phyloP scores from a whole-genome alignment of 2,329 filamentous ascomycete genomes.

The Ceratocystis destructans region DNA sequence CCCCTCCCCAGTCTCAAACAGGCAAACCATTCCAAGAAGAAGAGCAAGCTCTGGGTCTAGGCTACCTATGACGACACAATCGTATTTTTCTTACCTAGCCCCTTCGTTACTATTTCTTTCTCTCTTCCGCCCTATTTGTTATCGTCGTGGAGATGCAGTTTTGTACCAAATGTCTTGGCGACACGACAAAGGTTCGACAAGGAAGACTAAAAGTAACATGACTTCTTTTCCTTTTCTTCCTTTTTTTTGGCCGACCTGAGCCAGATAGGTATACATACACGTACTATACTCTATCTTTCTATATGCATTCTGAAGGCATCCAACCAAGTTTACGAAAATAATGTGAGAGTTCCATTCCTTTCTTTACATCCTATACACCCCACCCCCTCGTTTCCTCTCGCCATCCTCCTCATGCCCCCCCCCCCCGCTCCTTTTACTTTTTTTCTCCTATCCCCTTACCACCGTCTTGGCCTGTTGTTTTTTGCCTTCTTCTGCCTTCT shows the following conservation, averaged over 20 bases:
- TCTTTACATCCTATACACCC: not conserved
- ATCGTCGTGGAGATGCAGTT: conserved; percentile 1
- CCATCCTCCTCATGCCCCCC: not conserved
- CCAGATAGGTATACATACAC: not conserved
- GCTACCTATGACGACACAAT: not conserved
- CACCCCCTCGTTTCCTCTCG: not conserved
- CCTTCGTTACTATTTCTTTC: not conserved
- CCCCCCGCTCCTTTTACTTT: not conserved
- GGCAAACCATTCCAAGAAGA: not conserved
- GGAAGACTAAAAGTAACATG: conserved; percentile 2
- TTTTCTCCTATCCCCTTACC: not conserved
- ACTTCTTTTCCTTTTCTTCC: not conserved
- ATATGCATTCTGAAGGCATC: not conserved
- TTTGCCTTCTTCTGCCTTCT: not conserved
- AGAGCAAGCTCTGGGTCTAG: not conserved
- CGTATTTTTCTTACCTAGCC: not conserved
- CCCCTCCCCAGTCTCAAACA: not conserved
- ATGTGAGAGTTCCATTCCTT: not conserved
- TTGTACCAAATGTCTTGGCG: not conserved
- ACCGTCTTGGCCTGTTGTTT: not conserved
- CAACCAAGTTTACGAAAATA: not conserved
- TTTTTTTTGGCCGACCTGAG: not conserved
- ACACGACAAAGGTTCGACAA: conserved; percentile 4
- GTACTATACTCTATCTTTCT: not conserved
- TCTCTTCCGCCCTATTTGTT: not conserved